Evolutionary conservation across 2,329 filamentous ascomycete species (phyloP), one percentile per base, ranked within the genome.

Genomic region (Cladophialophora immunda): DNA sequence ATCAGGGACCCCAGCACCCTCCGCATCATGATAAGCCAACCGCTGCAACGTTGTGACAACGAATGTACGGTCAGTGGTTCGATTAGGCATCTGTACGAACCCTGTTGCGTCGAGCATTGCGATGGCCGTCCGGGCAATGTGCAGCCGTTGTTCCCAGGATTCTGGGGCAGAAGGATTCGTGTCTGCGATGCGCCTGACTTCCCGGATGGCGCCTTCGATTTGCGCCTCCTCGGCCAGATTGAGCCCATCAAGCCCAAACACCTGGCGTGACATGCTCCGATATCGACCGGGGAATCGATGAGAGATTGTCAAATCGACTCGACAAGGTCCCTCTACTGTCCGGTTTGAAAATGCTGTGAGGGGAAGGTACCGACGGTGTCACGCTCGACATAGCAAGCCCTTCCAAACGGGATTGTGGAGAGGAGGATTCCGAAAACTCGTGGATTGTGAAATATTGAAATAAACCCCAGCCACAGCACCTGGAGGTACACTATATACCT

Each of bases 1-100:
- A 70, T 85, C 84, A 45, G 68, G 68, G 13, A 85, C 76, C 30
- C 76, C 76, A 29, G 81, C 82, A 55, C 73, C 77, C 70, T 85
- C 84, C 15, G 80, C 75, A 64, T 86, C 83, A 66, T 80, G 76
- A 70, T 81, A 85, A 11, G 83, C 83, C 65, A 85, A 80, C 47
- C 79, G 77, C 69, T 87, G 85, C 32, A 86, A 57, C 13, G 59
- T 41, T 9, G 45, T 54, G 27, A 72, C 60, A 34, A 72, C 62
- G 32, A 63, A 65, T 27, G 56, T 59, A 9, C 63, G 70, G 34
- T 70, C 68, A 3, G 29, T 25, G 15, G 30, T 50, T 25, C 59
- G 32, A 34, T 68, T 62, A 13, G 62, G 66, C 34, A 62, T 38
- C 29, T 62, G 53, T 27, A 68, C 52, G 36, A 66, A 65, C 4